Evolutionary conservation across 176 grass and related monocot genomes (phyloP).

Genomic region (Phragmites australis): DNA sequence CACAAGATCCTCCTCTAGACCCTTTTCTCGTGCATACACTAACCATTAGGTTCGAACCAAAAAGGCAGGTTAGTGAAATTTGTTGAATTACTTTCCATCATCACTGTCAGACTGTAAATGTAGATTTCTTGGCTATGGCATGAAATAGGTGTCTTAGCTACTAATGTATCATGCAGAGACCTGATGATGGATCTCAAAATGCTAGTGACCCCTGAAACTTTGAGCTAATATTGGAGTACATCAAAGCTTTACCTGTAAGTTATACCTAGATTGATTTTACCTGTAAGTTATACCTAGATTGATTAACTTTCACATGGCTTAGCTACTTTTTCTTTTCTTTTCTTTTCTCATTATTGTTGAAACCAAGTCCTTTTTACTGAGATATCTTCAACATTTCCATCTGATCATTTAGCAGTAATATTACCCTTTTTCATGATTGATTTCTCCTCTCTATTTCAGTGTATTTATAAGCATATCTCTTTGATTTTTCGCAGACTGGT

Average conservation of each 20-base stretch:
- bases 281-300: constrained; percentile 57
- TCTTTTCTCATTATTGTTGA: background rate
- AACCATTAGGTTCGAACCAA: constrained; percentile 96
- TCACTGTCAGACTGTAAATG: background rate
- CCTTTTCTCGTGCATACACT: constrained; percentile 99
- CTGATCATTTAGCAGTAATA: background rate
- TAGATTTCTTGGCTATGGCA: background rate
- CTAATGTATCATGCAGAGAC: constrained; percentile 64
- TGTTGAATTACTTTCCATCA: background rate
- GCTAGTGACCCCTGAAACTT: constrained; percentile 85
- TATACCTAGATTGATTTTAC: constrained; percentile 40
- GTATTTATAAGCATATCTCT: constrained; percentile 33
- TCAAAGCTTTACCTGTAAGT: constrained; percentile 98
- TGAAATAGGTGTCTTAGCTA: constrained; percentile 27
- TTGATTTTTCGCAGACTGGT: constrained; percentile 57
- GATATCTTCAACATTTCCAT: constrained; percentile 18
- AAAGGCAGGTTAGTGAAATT: constrained; percentile 70
- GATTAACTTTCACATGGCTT: background rate
- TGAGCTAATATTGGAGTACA: constrained; percentile 85
- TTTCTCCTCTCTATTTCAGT: constrained; percentile 14
- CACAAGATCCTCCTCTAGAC: constrained; percentile 88
- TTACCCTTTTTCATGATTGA: constrained; percentile 2
- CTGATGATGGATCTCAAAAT: constrained; percentile 68
- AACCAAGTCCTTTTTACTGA: constrained; percentile 4
- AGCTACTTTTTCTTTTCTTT: constrained; percentile 23